A percentile compares a stretch with the other conserved stretches of the same genome.
Conservation (phyloP, 139 green algal species). For the Chlamydomonas sphaeroides region DNA sequence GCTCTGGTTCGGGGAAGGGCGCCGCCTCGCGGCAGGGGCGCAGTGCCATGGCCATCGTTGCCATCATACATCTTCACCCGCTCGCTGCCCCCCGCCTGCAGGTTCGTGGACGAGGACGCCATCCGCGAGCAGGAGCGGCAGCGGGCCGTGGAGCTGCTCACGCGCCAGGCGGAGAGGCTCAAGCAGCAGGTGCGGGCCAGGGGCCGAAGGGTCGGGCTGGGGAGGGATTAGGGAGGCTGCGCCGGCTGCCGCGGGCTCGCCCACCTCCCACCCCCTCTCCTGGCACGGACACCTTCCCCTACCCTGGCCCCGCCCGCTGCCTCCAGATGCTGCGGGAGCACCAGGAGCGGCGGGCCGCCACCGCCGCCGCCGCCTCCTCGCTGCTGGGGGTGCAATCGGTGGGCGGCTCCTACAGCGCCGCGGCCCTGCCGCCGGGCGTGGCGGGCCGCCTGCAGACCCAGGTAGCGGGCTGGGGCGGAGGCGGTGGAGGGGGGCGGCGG, state of each 20-base stretch:
- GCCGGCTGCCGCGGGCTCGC: no score
- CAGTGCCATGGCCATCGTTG: no score
- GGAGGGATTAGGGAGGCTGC: no score
- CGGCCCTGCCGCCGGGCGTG: not conserved
- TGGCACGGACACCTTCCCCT: no score
- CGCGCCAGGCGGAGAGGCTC: conserved; percentile 18
- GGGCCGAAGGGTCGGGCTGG: no score
- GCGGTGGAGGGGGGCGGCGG: not conserved
- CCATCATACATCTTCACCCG: no score
- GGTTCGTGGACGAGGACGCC: conserved; percentile 41
- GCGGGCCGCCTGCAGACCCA: not conserved
- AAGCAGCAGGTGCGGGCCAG: conserved; percentile 13
- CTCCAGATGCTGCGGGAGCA: conserved; percentile 37
- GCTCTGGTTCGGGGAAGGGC: not conserved
- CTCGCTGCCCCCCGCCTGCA: not conserved
- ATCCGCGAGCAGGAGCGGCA: conserved; percentile 38
- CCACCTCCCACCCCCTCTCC: no score
- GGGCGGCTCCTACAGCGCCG: not conserved
- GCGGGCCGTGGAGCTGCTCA: conserved; percentile 25
- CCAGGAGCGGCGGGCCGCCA: conserved; percentile 16
- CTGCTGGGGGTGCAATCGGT: not conserved
- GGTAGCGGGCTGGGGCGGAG: not conserved
- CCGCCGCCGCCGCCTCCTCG: conserved; percentile 1
- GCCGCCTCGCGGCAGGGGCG: no score
- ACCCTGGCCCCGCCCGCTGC: no score